Evolutionary conservation across 2,329 filamentous ascomycete species (phyloP), one percentile per base, ranked within the genome.

Genomic region (Mycogone perniciosa): DNA sequence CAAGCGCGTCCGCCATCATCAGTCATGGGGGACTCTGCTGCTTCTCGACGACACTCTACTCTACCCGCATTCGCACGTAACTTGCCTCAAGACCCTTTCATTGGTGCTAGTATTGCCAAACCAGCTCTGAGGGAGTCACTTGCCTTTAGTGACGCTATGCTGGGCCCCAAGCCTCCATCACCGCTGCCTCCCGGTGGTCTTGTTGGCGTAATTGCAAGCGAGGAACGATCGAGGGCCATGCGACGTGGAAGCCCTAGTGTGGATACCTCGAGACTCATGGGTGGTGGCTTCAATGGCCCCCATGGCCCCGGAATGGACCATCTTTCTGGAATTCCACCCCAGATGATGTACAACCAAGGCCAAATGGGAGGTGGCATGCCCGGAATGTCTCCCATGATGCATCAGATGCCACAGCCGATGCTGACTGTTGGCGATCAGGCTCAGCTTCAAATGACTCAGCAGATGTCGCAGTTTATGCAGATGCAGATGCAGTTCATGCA

Each of bases 401-500:
- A 57, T 8, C 73, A 76, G 54, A 75, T 76, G 72, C 71, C 69
- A 26, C 69, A 68, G 56, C 70, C 64, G 27, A 68, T 71, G 65
- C 64, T 84, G 41, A 79, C 78, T 11, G 73, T 82, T 2, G 80
- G 79, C 26, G 85, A 89, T 55, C 85, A 88, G 64, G 84, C 84
- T 30, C 87, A 92, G 60, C 77, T 91, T 39, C 84, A 91, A 58
- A 86, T 93, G 77, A 85, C 81, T 6, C 85, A 89, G 62, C 86
- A 91, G 63, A 91, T 92, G 88, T 79, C 81, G 50, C 85, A 89
- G 61, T 90, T 92, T 70, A 90, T 92, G 86, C 86, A 90, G 64
- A 89, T 93, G 85, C 89, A 95, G 66, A 91, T 95, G 86, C 88
- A 95, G 64, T 90, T 90, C 70, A 92, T 95, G 86, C 86, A 91